These are phyloP conservation scores for Scheffersomyces titani DNA, from an alignment of 1,139 yeast genomes.

Conservation along the genomic window DNA sequence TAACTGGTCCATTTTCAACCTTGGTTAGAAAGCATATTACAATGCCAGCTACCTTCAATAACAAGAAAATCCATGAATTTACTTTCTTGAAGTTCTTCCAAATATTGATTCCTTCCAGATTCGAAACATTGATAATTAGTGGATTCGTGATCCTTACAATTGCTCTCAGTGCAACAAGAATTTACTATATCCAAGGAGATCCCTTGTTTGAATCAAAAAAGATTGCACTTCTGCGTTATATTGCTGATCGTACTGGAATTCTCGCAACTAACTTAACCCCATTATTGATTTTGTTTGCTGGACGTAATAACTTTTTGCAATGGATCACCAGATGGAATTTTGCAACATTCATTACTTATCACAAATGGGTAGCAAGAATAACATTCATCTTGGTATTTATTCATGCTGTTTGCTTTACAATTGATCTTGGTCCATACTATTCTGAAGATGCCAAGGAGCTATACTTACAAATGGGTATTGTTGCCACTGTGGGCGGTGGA, in stretches of 20 bases:
- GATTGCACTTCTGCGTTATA: slow-evolving; percentile 22
- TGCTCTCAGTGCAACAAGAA: slow-evolving; percentile 13
- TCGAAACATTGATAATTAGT: slow-evolving; percentile 12
- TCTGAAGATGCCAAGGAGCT: slow-evolving; percentile 14
- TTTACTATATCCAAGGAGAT: slow-evolving; percentile 20
- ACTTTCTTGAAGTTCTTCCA: slow-evolving; percentile 19
- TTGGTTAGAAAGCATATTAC: slow-evolving; percentile 29
- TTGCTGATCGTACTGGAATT: slow-evolving; percentile 27
- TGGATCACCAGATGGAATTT: slow-evolving; percentile 37
- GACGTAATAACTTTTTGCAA: slow-evolving; percentile 37
- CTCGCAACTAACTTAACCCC: slow-evolving; percentile 27
- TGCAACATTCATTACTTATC: slow-evolving; percentile 30
- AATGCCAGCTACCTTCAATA: slow-evolving; percentile 30
- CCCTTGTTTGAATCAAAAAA: slow-evolving; percentile 17
- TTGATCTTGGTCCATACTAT: slow-evolving; percentile 1
- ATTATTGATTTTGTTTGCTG: slow-evolving; percentile 35
- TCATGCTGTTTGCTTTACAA: slow-evolving; percentile 40
- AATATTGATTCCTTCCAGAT: slow-evolving; percentile 7
- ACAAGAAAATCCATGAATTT: slow-evolving; percentile 25
- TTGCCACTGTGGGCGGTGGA: slow-evolving; percentile 30
- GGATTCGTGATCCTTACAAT: slow-evolving; percentile 6
- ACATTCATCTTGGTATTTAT: slow-evolving; percentile 24
- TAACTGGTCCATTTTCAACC: slow-evolving; percentile 25
- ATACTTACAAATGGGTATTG: slow-evolving; percentile 30
- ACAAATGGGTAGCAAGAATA: slow-evolving; percentile 34